Evolutionary conservation across 805 yeast species (phyloP).

Genomic region (Spathaspora passalidarum): DNA sequence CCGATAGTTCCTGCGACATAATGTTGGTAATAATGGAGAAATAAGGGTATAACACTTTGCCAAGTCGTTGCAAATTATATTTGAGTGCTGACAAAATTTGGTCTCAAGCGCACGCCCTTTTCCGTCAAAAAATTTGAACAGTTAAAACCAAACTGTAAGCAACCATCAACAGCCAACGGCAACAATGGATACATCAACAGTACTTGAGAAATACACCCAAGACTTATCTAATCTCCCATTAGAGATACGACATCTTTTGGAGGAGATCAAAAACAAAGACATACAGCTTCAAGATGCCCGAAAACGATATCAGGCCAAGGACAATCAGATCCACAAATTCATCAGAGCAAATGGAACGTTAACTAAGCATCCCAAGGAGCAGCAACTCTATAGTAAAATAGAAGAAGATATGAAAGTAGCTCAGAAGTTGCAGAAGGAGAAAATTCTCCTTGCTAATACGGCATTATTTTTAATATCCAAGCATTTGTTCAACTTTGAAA

Average conservation of each 20-base stretch:
- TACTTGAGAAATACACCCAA: slow-evolving; percentile 46
- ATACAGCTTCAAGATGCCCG: slow-evolving; percentile 60
- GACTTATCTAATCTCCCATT: slow-evolving; percentile 82
- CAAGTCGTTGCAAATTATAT: too few relatives aligned
- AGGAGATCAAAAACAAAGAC: slow-evolving; percentile 76
- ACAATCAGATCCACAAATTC: slow-evolving; percentile 77
- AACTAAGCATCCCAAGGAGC: slow-evolving; percentile 79
- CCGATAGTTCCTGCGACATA: not conserved
- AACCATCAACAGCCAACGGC: not conserved
- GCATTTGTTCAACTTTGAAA: slow-evolving; percentile 70
- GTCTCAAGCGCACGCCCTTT: not conserved
- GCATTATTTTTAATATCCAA: slow-evolving; percentile 74
- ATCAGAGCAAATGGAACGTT: slow-evolving; percentile 81
- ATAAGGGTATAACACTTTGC: too few relatives aligned
- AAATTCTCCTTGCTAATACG: slow-evolving; percentile 76
- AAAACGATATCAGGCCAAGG: slow-evolving; percentile 65
- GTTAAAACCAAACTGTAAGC: not conserved
- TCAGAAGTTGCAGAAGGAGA: slow-evolving; percentile 67
- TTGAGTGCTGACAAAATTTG: not conserved
- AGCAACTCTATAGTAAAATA: slow-evolving; percentile 59
- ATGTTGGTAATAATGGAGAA: too few relatives aligned
- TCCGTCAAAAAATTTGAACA: not conserved
- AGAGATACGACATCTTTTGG: slow-evolving; percentile 75
- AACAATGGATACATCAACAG: slow-evolving; percentile 85
- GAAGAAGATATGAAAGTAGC: slow-evolving; percentile 63